These are phyloP conservation scores for Paraphoma sp. DNA, from an alignment of 2,329 filamentous ascomycete species.

Conservation along the genomic window DNA sequence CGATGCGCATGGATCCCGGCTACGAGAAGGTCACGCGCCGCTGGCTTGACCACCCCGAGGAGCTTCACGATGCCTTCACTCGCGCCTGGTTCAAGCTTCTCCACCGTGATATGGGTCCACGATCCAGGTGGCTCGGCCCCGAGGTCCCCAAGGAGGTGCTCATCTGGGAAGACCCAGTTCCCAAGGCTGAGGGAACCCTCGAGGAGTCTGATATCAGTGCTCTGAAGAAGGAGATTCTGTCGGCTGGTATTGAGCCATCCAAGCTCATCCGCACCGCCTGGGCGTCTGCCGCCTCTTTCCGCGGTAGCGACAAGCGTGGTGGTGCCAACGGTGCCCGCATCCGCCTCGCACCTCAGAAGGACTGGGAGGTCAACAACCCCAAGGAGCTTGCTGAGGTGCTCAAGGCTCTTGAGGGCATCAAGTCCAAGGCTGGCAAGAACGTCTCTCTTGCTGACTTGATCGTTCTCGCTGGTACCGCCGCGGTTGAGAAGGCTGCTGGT, in stretches of 20 bases:
- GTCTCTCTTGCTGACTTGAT: slow-evolving; percentile 81
- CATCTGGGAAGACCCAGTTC: slow-evolving; percentile 79
- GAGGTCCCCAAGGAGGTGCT: slow-evolving; percentile 73
- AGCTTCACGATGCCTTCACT: slow-evolving; percentile 73
- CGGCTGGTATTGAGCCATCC: slow-evolving; percentile 64
- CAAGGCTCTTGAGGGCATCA: slow-evolving; percentile 66
- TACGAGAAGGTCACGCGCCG: slow-evolving; percentile 79
- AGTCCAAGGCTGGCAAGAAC: slow-evolving; percentile 72
- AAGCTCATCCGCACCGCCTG: slow-evolving; percentile 64
- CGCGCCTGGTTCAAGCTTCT: slow-evolving; percentile 85
- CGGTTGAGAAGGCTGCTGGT: slow-evolving; percentile 74
- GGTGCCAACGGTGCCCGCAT: slow-evolving; percentile 83
- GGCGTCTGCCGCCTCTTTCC: slow-evolving; percentile 46
- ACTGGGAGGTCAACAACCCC: slow-evolving; percentile 79
- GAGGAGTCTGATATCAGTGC: slow-evolving; percentile 67
- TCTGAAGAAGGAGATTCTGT: slow-evolving; percentile 73
- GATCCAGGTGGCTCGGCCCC: slow-evolving; percentile 73
- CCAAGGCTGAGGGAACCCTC: slow-evolving; percentile 63
- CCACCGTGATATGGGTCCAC: slow-evolving; percentile 80
- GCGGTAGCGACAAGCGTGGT: slow-evolving; percentile 77
- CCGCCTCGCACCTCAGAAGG: slow-evolving; percentile 72
- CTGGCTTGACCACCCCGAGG: slow-evolving; percentile 71
- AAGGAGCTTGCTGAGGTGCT: slow-evolving; percentile 69
- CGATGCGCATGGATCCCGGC: slow-evolving; percentile 72
- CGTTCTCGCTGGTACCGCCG: slow-evolving; percentile 74